A percentile compares a stretch with the other conserved stretches of the same genome.
Evolutionary conservation across 2,329 filamentous ascomycete genomes (phyloP).

Genomic region (Talaromyces amestolkiae): DNA sequence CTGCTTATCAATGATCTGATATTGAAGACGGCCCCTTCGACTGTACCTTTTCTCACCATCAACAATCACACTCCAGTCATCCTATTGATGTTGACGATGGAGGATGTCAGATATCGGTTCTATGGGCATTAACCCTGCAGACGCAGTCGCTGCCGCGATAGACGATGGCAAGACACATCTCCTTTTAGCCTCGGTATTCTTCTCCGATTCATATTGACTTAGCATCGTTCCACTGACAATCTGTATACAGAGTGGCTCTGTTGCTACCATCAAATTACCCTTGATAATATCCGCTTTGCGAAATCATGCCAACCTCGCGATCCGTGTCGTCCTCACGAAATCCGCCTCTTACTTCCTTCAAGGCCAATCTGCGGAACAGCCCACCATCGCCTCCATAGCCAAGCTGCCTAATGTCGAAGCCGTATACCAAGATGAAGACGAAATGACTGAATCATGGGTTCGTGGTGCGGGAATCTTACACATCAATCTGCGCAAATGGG

Average conservation of each 20-base stretch:
- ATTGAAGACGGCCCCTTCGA: neutral
- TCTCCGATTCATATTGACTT: neutral
- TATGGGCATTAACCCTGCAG: conserved; percentile 7
- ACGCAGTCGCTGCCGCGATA: conserved; percentile 9
- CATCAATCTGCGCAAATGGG: conserved; percentile 83
- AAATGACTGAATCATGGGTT: conserved; percentile 74
- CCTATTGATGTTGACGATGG: neutral
- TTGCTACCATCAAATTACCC: conserved; percentile 84
- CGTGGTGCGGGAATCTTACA: conserved; percentile 80
- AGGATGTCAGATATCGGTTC: conserved; percentile 8
- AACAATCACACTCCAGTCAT: neutral
- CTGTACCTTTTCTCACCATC: neutral
- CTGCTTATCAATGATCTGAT: conserved; percentile 8
- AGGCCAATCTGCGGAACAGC: conserved; percentile 75
- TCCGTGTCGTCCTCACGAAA: conserved; percentile 78
- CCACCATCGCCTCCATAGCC: conserved; percentile 59
- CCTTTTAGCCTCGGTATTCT: conserved; percentile 14
- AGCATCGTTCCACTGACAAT: neutral
- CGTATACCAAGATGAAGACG: conserved; percentile 78
- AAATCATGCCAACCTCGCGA: conserved; percentile 59
- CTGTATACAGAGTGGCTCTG: conserved; percentile 53
- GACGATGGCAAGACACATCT: conserved; percentile 16
- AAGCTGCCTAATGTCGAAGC: conserved; percentile 70
- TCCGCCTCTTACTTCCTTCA: conserved; percentile 72
- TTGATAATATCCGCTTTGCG: conserved; percentile 57